Conservation (phyloP, 345 rosid species). For the Mallotus nudiflorus region DNA sequence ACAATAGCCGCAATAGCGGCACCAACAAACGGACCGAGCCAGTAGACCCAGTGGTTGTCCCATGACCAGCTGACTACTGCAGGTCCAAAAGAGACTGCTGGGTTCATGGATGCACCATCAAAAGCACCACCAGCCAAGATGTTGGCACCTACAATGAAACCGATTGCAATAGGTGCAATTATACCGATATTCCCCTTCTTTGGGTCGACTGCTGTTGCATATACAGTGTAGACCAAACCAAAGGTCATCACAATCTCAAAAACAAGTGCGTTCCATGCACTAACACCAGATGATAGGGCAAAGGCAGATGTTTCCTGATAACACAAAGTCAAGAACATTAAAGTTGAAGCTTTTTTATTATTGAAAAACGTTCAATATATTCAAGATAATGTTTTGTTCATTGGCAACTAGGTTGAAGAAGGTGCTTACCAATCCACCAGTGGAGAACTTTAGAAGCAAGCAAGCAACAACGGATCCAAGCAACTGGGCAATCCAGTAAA, state of each 20-base stretch:
- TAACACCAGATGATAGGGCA: constrained; percentile 28
- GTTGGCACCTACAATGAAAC: constrained; percentile 38
- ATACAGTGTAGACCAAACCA: constrained; percentile 33
- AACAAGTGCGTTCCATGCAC: constrained; percentile 29
- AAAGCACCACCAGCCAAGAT: constrained; percentile 38
- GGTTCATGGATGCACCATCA: constrained; percentile 39
- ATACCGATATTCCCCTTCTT: constrained; percentile 26
- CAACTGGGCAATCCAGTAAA: constrained; percentile 32
- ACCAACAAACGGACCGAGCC: constrained; percentile 35
- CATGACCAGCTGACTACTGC: constrained; percentile 38
- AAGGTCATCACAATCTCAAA: constrained; percentile 40
- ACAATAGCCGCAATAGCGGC: constrained; percentile 30
- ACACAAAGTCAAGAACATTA: background rate
- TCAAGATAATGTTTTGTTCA: background rate
- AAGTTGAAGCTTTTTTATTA: background rate
- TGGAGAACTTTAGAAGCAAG: constrained; percentile 33
- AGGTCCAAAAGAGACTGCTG: constrained; percentile 34
- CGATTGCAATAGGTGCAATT: constrained; percentile 31
- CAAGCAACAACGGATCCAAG: constrained; percentile 35
- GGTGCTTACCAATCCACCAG: constrained; percentile 29
- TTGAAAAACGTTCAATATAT: background rate
- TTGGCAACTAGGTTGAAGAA: background rate
- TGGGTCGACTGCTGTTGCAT: constrained; percentile 33
- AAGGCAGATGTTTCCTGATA: constrained; percentile 30
- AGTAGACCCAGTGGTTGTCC: constrained; percentile 38